phyloP scores from a whole-genome alignment of 2,329 filamentous ascomycete genomes.

The Escovopsis sp. region DNA sequence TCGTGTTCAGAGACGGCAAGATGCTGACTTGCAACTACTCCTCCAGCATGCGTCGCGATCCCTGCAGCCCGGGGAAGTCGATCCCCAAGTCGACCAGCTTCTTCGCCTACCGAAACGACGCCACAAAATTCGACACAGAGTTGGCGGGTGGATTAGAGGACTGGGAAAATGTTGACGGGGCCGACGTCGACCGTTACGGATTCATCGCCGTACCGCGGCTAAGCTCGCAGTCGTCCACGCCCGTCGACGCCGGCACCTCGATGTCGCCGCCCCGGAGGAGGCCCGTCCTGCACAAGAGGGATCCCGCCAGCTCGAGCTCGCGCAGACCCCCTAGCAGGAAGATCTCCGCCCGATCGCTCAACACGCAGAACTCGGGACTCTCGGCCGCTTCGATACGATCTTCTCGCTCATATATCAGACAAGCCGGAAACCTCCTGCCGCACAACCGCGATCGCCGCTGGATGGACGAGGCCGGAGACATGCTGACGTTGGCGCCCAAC shows the following conservation, averaged over 20 bases:
- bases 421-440: constrained; percentile 44
- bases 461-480: constrained; percentile 52
- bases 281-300: constrained; percentile 28
- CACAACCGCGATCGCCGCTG: constrained; percentile 45
- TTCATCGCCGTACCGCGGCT: constrained; percentile 41
- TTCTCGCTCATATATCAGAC: constrained; percentile 39
- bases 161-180: constrained; percentile 48
- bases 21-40: constrained; percentile 14
- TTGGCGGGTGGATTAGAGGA: constrained; percentile 48
- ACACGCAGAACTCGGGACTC: constrained; percentile 39
- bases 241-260: constrained; percentile 26
- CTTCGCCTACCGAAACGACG: constrained; percentile 28
- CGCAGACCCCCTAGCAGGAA: constrained; percentile 35
- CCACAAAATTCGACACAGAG: constrained; percentile 26
- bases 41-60: constrained; percentile 13
- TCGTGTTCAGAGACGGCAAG: no score
- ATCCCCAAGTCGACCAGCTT: constrained; percentile 29
- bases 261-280: constrained; percentile 27
- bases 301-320: constrained; percentile 21
- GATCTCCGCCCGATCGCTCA: constrained; percentile 41
- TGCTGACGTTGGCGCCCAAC: constrained; percentile 46
- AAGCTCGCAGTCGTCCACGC: constrained; percentile 25
- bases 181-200: constrained; percentile 52
- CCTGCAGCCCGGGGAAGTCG: constrained; percentile 18
- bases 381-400: constrained; percentile 38